Percentiles rank a stretch among this genome's conserved stretches.
Evolutionary conservation across 352 stramenopile species (phyloP).

Genomic region (Phytophthora pistaciae): DNA sequence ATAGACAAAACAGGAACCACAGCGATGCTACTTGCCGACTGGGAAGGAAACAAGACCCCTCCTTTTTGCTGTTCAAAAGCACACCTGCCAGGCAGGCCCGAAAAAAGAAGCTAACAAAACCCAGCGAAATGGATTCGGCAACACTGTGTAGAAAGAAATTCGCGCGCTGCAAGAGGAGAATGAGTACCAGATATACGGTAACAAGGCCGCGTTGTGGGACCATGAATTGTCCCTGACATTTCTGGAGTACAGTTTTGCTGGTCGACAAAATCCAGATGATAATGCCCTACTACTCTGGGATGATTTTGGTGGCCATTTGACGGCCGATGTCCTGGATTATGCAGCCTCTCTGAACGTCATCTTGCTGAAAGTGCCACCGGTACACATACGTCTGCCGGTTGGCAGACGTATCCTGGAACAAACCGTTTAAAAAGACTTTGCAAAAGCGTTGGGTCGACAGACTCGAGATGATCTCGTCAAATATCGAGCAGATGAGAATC

Average conservation of each 20-base stretch:
- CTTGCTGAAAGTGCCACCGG: not conserved
- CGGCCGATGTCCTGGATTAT: not conserved
- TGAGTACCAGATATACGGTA: not conserved
- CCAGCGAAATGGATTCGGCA: not conserved
- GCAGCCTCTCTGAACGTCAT: not conserved
- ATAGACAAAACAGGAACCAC: not conserved
- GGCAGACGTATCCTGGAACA: slow-evolving; percentile 1
- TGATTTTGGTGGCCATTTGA: not conserved
- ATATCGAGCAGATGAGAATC: not conserved
- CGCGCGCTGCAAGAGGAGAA: not conserved
- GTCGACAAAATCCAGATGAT: not conserved
- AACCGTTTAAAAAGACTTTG: not conserved
- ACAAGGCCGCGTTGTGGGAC: not conserved
- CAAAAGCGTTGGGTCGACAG: not conserved
- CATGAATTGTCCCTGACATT: not conserved
- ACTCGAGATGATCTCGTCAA: not conserved
- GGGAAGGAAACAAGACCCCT: not conserved
- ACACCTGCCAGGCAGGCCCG: not conserved
- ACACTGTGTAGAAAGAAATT: not conserved
- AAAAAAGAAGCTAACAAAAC: not conserved
- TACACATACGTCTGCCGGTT: no score
- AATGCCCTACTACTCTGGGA: not conserved
- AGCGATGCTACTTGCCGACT: not conserved
- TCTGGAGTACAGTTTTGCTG: not conserved
- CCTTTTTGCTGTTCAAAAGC: not conserved